A percentile compares a stretch with the other conserved stretches of the same genome.
phyloP scores from a whole-genome alignment of 2,329 filamentous ascomycete genomes.

The Fusarium hostae region DNA sequence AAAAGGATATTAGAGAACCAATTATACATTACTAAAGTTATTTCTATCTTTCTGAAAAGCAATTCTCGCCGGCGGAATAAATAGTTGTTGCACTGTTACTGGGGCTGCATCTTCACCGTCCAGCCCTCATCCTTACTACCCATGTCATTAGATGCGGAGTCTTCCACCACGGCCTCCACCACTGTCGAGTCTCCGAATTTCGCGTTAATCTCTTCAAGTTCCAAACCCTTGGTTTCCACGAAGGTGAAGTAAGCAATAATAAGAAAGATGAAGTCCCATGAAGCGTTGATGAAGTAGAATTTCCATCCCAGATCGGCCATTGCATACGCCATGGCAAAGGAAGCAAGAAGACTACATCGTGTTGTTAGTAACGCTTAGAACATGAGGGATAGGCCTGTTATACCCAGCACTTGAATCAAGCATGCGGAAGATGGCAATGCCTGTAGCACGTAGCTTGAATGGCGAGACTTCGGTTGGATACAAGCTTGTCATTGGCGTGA shows the following conservation, averaged over 20 bases:
- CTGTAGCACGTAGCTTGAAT: neutral
- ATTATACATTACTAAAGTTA: accelerated
- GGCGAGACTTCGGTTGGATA: neutral
- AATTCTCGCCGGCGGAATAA: neutral
- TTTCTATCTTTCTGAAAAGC: accelerated
- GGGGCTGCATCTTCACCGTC: neutral
- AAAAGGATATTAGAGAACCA: neutral
- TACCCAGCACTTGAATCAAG: neutral
- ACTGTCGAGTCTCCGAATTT: neutral
- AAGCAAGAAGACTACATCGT: neutral
- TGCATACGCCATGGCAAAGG: conserved; percentile 3
- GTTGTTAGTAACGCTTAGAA: accelerated
- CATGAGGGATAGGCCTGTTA: accelerated
- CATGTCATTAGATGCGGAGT: neutral
- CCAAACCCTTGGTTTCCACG: neutral
- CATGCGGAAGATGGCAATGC: conserved; percentile 6
- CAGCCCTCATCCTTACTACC: neutral
- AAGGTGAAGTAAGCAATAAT: neutral
- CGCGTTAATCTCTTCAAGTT: neutral
- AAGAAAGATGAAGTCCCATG: neutral
- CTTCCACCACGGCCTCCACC: neutral
- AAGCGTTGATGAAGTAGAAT: conserved; percentile 4
- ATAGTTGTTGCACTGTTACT: neutral
- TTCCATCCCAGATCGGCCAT: conserved; percentile 4
- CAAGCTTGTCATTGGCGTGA: neutral